Evolutionary conservation across 2,329 filamentous ascomycete species (phyloP).

Genomic region (Nannizzia gypsea): DNA sequence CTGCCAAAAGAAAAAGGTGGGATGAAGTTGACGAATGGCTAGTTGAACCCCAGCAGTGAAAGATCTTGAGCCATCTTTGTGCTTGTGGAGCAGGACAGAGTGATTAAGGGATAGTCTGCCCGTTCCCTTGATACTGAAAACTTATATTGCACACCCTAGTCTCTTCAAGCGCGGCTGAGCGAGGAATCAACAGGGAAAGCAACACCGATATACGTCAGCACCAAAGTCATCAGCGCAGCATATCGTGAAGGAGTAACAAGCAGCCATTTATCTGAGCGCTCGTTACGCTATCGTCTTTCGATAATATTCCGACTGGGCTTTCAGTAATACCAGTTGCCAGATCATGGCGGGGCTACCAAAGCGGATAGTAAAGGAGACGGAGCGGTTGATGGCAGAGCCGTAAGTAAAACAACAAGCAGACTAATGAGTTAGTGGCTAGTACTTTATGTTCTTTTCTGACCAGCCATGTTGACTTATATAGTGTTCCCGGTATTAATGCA

Average conservation of each 20-base stretch:
- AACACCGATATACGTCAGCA: not conserved
- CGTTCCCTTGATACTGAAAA: too few species aligned
- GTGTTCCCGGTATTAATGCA: conserved; percentile 90
- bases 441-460: conserved; percentile 3
- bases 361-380: conserved; percentile 96
- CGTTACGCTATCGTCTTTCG: not conserved
- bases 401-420: conserved; percentile 38
- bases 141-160: not conserved
- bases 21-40: not conserved
- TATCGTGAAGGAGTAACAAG: not conserved
- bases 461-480: conserved; percentile 27
- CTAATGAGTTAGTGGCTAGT: not conserved
- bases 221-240: not conserved
- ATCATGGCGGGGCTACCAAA: conserved; percentile 65
- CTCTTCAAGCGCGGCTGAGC: not conserved
- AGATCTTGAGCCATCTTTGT: not conserved
- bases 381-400: conserved; percentile 93
- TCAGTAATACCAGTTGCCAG: not conserved
- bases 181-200: not conserved
- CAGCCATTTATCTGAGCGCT: not conserved
- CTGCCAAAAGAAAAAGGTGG: not conserved
- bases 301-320: not conserved
- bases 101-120: not conserved
- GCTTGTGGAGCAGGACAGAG: not conserved
- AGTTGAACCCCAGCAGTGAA: not conserved